Base-by-base conservation (phyloP, 2,329 filamentous ascomycete genomes). In the Fusarium agapanthi region DNA sequence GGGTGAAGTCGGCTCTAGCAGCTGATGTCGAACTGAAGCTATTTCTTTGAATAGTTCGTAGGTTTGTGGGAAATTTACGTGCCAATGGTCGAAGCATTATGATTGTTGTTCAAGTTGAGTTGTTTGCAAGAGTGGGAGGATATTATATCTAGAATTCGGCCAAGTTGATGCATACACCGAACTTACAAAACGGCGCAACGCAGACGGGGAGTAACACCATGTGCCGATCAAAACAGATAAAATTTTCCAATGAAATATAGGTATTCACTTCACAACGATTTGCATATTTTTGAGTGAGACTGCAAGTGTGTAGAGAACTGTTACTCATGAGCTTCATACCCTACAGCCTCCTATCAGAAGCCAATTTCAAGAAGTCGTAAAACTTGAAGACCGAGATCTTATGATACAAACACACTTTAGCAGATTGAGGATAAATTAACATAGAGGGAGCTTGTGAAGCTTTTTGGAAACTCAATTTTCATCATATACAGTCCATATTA, bases 1-100 rank as follows among this genome's bases (percentile, higher is more conserved):
- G 85, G 3, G 84, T 84, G 57, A 86, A 87, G 75, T 87, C 85
- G 20, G 82, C 83, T 12, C 65, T 72, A 1, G 62, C 65, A 11
- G 76, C 63, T 9, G 79, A 41, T 13, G 81, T 82, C 13, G 79
- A 79, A 48, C 83, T 84, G 60, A 86, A 86, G 22, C 43, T 51
- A 10, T 67, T 67, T 22, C 58, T 75, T n/a, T 78, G 74, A 8
- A 65, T 14, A 22, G 28, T 26, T 32, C 57, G 28, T 22, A 54
- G 24, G 20, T 32, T 47, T n/a, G 26, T 32, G 6, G 54, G 32
- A 7, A 66, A 3, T 18, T 57, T 56, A 20, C 37, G 63, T 32
- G 43, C n/a, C 26, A 67, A n/a, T 47, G 53, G 28, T 50, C 69
- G 68, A 24, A 73, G 62, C 65, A 77, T 67, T n/a, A 61, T 75